phyloP scores from a whole-genome alignment of 495 filamentous ascomycete species.

The Penicillium riverlandense region DNA sequence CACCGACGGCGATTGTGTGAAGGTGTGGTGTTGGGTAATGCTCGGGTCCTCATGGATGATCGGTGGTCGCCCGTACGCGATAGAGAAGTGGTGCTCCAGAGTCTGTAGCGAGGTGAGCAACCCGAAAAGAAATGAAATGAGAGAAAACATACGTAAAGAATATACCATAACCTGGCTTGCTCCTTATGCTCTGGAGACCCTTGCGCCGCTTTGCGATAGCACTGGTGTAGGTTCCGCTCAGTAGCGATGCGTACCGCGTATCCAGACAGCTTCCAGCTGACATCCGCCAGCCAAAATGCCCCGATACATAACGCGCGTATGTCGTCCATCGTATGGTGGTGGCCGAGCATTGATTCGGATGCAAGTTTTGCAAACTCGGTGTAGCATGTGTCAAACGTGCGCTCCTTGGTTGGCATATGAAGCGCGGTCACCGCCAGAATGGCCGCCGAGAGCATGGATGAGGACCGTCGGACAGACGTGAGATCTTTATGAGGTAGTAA shows the following conservation, averaged over 20 bases:
- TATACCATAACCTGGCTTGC: conserved; percentile 43
- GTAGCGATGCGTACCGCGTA: conserved; percentile 51
- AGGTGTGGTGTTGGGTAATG: conserved; percentile 44
- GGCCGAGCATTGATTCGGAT: conserved; percentile 45
- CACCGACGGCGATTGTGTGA: conserved; percentile 35
- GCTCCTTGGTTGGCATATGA: conserved; percentile 40
- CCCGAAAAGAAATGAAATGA: not conserved
- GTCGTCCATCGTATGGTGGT: conserved; percentile 44
- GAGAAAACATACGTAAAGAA: conserved; percentile 40
- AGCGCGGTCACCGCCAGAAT: conserved; percentile 47
- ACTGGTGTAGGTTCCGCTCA: conserved; percentile 43
- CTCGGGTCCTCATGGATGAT: conserved; percentile 49
- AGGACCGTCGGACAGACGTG: conserved; percentile 38
- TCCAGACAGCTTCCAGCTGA: conserved; percentile 51
- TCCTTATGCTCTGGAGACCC: conserved; percentile 39
- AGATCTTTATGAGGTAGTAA: conserved; percentile 37
- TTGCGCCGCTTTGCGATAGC: conserved; percentile 42
- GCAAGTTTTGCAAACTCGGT: conserved; percentile 45
- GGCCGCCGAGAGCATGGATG: conserved; percentile 42
- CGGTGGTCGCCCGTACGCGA: conserved; percentile 47
- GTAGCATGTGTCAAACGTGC: conserved; percentile 43
- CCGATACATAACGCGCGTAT: conserved; percentile 46
- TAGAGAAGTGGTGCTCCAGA: conserved; percentile 50
- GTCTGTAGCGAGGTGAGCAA: conserved; percentile 18
- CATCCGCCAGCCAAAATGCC: conserved; percentile 49